Percentiles rank a stretch among this genome's conserved stretches.
Conservation (phyloP, 371 early-diverging fungal genomes). For the Chytridiales sp. region DNA sequence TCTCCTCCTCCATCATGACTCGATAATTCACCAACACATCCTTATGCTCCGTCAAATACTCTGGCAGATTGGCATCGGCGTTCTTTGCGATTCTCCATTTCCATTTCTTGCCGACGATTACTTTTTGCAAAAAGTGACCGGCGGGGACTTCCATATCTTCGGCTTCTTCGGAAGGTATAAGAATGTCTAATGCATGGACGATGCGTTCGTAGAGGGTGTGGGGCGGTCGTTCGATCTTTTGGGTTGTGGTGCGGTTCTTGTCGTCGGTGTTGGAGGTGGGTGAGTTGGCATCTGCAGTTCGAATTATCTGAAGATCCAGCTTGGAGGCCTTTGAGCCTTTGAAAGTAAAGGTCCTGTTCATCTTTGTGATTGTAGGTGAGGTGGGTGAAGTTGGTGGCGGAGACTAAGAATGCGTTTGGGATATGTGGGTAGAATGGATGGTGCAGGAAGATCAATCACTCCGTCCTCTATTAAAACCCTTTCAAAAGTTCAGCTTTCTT, state of each 20-base stretch:
- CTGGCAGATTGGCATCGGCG: constrained; percentile 31
- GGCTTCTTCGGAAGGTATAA: constrained; percentile 42
- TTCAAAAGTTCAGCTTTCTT: no score
- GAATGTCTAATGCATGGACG: constrained; percentile 42
- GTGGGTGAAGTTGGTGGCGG: no score
- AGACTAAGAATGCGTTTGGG: no score
- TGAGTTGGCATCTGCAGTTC: no score
- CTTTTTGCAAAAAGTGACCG: constrained; percentile 43
- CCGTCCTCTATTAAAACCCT: no score
- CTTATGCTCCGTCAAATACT: constrained; percentile 39
- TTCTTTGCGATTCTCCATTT: constrained; percentile 42
- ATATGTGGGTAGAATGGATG: no score
- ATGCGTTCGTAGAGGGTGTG: constrained; percentile 39
- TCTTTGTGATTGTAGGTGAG: no score
- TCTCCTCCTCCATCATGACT: constrained; percentile 28
- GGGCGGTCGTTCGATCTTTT: constrained; percentile 29
- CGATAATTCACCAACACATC: constrained; percentile 25
- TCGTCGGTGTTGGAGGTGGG: not conserved
- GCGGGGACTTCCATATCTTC: constrained; percentile 43
- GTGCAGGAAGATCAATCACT: no score
- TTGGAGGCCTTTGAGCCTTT: no score
- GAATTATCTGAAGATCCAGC: no score
- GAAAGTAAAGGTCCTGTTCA: no score
- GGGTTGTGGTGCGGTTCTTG: constrained; percentile 17
- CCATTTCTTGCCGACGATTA: constrained; percentile 34